Base-by-base conservation (phyloP, 2,329 filamentous ascomycete genomes). In the Paecilomyces niveus region DNA sequence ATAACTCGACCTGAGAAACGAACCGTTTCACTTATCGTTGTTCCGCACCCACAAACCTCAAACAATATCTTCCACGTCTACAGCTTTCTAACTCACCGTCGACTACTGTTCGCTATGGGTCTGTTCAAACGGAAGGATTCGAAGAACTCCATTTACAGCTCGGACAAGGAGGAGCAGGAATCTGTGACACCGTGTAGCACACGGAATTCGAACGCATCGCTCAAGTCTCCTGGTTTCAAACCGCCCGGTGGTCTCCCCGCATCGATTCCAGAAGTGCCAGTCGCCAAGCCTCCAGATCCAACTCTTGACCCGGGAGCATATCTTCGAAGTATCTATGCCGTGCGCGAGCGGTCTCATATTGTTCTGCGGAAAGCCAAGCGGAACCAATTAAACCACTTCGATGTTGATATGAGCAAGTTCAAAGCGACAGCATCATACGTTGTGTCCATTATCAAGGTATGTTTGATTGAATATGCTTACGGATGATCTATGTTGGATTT, bases 371-470 rank as follows among this genome's bases (percentile, higher is more conserved):
- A 89, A 78, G 90, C 92, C 9, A 81, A 89, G 68, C 82, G 81
- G 64, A 90, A 96, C 69, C 81, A 89, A 65, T 82, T 96, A 61
- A 85, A 84, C 65, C 92, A 97, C 72, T 97, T 97, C 68, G 88
- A 90, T 63, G 91, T 96, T 54, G 92, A 97, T 74, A 85, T 92
- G 81, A 76, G 75, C 75, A 95, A 93, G 75, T 93, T 96, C 72
- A 76, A 81, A 53, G 89, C 93, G 63, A 93, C 93, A 0, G 90
- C 92, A 13, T 83, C 83, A 52, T 96, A 96, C 72, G 89, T 96
- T 9, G 87, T 93, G n/a, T 87, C 89, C 49, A 93, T 97, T 63
- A 96, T 97, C 79, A 96, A 95, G 88, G 92, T 92, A 78, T 64
- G 81, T 68, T 39, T 22, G 21, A 22, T 58, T 9, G 51, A 24